Conservation (phyloP, 2,329 filamentous ascomycete species). For the Aspergillus sp. region DNA sequence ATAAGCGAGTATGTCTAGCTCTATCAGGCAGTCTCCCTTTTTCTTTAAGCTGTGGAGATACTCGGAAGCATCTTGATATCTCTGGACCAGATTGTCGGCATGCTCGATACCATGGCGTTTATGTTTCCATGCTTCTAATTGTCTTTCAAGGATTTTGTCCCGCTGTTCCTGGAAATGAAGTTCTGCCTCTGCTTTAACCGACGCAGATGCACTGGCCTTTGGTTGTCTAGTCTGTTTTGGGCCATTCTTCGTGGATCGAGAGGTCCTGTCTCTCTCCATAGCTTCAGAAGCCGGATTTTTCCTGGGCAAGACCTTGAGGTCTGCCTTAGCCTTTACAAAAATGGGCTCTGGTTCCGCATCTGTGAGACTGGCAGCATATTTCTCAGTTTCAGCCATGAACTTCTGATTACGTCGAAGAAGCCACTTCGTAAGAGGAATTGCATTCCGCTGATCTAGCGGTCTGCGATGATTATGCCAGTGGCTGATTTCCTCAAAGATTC, state of each 20-base stretch:
- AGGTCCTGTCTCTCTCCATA: background rate
- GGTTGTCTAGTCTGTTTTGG: background rate
- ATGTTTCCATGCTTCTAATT: slow-evolving; percentile 2
- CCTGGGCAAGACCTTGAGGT: background rate
- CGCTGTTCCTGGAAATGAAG: background rate
- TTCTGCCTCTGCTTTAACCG: background rate
- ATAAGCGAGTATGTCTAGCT: slow-evolving; percentile 47
- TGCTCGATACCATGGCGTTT: slow-evolving; percentile 3
- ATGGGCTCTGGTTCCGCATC: slow-evolving; percentile 31
- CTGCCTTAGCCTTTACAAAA: background rate
- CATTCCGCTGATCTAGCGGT: slow-evolving; percentile 28
- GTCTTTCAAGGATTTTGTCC: background rate
- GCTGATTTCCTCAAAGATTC: slow-evolving; percentile 33
- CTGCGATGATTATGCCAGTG: slow-evolving; percentile 39
- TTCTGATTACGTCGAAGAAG: slow-evolving; percentile 56
- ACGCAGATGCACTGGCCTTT: background rate
- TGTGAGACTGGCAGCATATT: slow-evolving; percentile 70
- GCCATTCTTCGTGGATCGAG: background rate
- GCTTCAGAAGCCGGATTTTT: background rate
- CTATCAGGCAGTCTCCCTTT: slow-evolving; percentile 37
- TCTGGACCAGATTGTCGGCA: background rate
- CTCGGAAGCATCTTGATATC: slow-evolving; percentile 7
- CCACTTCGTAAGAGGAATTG: slow-evolving; percentile 16
- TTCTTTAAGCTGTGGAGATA: slow-evolving; percentile 5
- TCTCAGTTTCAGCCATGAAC: slow-evolving; percentile 67